Evolutionary conservation across 2,329 filamentous ascomycete species (phyloP), one percentile per base, ranked within the genome.

Genomic region (Diplodia mutila): DNA sequence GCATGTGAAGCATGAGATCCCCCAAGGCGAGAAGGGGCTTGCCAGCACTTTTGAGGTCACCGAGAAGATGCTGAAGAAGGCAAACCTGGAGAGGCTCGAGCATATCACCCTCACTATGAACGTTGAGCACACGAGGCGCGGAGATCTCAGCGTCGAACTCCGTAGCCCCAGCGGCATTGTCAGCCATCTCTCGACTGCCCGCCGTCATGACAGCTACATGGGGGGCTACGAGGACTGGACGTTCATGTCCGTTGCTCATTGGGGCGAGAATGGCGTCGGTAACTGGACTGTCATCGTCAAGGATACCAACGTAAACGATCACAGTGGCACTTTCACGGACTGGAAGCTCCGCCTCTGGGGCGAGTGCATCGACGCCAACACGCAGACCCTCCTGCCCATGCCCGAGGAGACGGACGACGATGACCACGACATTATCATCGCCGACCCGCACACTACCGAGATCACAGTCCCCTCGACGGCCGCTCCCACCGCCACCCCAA

Each of bases 101-200:
- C 95, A 99, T 80, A 92, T 99, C 42, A 98, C 94, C 0, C 87
- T 99, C 42, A 98, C 94, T 2, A 99, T 99, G 94, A 99, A 99
- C 74, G 86, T 97, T 27, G 87, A 92, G 66, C 95, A 99, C 76
- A 89, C 87, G 2, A 90, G 91, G 69, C 90, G 95, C 71, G 95
- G 95, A 67, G 95, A 99, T 77, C 79, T 99, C 29, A 97, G 92
- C 75, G 94, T 97, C 46, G 95, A 99, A 75, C 83, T 99, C 54
- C 87, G 92, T 75, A 97, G 93, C 73, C 95, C 95, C 0, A 84
- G 87, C 37, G 91, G 92, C 11, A 82, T 97, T 68, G 84, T 93
- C 70, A 97, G 93, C 75, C 90, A 97, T 75, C 87, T 99, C 65
- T 91, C 94, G 4, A 91, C 89, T 14, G 83, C 90, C 1, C 90